phyloP scores from a whole-genome alignment of 1,284 basidiomycete genomes.

The Puccinia novopanici region DNA sequence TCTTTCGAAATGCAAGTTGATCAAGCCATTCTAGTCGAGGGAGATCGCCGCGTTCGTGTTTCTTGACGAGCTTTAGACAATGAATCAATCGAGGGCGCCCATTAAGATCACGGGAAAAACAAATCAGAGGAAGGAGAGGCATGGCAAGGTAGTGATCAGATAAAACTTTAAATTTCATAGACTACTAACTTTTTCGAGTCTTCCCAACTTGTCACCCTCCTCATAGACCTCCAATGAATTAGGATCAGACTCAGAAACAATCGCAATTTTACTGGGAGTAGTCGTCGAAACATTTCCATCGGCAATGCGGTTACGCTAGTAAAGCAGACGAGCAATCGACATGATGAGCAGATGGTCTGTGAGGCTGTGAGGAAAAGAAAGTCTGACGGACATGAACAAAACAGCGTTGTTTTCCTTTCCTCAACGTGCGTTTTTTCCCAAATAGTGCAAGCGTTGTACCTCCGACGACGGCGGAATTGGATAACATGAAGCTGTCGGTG shows the following conservation, averaged over 20 bases:
- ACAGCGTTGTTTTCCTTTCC: conserved; percentile 85
- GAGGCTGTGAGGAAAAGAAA: neutral
- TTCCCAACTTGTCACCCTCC: conserved; percentile 81
- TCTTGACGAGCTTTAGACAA: conserved; percentile 76
- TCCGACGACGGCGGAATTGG: conserved; percentile 41
- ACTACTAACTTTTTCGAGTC: conserved; percentile 77
- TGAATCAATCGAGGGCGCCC: conserved; percentile 5
- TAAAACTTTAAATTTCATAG: conserved; percentile 21
- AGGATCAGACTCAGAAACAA: conserved; percentile 63
- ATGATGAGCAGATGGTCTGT: neutral
- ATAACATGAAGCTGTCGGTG: conserved; percentile 45
- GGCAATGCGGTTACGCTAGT: conserved; percentile 31
- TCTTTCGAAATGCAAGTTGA: conserved; percentile 84
- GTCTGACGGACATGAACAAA: conserved; percentile 62
- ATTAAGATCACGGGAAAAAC: neutral
- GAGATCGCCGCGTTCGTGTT: conserved; percentile 91
- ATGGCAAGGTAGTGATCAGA: neutral
- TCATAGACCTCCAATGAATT: conserved; percentile 64
- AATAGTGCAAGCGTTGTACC: conserved; percentile 40
- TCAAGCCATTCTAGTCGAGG: conserved; percentile 94
- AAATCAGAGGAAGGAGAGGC: neutral
- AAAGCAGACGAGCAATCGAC: conserved; percentile 39
- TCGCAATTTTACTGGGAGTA: conserved; percentile 39
- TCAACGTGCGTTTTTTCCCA: conserved; percentile 70
- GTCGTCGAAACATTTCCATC: conserved; percentile 52